Evolutionary conservation across 257 asterid genomes (phyloP), one percentile per base, ranked within the genome.

Genomic region (Gentiana dahurica): DNA sequence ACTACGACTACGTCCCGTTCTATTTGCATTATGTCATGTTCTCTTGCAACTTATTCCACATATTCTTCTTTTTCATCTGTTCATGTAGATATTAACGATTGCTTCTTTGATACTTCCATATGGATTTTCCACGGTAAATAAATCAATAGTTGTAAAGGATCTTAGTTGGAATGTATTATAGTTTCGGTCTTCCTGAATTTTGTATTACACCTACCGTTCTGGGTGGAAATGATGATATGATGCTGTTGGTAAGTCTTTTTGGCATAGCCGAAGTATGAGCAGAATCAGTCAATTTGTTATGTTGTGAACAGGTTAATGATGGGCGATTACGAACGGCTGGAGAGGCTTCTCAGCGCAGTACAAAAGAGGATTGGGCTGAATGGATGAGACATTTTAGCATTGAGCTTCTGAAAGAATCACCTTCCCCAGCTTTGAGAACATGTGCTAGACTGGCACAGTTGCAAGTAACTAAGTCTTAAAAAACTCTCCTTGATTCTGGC

Each of bases 331-430:
- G 91, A 38, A 81, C 88, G 54, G 99, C 99, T 55, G 95, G 95
- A 36, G 99, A 92, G 78, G 99, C 99, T 68, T 92, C 99, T 68
- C 95, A 91, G 56, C 95, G 98, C 68, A 91, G 98, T 69, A 91
- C 98, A 8, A 85, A 79, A 81, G 98, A 91, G 72, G 98, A 91
- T 67, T 91, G 98, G 98, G 93, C 96, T 58, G 98, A 91, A 79
- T 91, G 98, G 98, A 91, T 91, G 98, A 79, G 98, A 61, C 98
- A 91, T 78, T 91, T 85, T 71, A 91, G 98, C 77, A 91, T 92
- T 69, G 99, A 92, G 68, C 90, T 92, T 59, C 79, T 92, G 62
- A 92, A 83, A 79, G 95, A 92, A 68, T 92, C 99, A 61, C 99
- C 99, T 65, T 81, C 95, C 58, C 99, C 99, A 34, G 97, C 99